A percentile compares a stretch with the other conserved stretches of the same genome.
These are phyloP conservation scores for Purshia tridentata DNA, from an alignment of 306 rosid species.

Conservation along the genomic window DNA sequence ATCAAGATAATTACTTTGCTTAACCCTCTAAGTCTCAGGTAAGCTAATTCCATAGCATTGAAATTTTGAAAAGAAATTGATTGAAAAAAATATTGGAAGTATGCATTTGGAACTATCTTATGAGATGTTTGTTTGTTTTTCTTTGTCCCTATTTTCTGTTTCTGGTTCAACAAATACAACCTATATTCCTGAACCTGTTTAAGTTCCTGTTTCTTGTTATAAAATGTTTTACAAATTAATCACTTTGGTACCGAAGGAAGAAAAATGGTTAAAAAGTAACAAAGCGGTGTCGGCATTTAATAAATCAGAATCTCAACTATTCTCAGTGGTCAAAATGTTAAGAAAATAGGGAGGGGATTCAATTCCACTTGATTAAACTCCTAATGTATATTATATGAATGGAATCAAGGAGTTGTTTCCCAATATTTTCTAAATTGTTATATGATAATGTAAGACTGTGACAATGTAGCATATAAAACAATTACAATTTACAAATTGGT, in stretches of 20 bases:
- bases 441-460: not conserved
- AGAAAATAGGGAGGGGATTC: no score
- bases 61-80: not conserved
- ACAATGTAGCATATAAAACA: not conserved
- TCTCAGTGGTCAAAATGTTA: no score
- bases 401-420: not conserved
- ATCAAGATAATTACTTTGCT: not conserved
- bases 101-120: conserved; percentile 1
- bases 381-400: no score
- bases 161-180: conserved; percentile 16
- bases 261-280: no score
- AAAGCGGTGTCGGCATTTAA: no score
- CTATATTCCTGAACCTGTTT: not conserved
- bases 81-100: not conserved
- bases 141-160: not conserved
- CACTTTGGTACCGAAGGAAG: no score
- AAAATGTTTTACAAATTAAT: no score
- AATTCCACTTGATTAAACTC: no score
- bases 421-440: not conserved
- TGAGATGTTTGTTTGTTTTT: not conserved
- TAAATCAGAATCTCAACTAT: no score
- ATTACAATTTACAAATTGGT: not conserved
- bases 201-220: no score
- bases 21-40: no score
- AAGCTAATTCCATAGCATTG: not conserved